Evolutionary conservation across 75 land plant species (phyloP).

Genomic region (Cupressus sempervirens): DNA sequence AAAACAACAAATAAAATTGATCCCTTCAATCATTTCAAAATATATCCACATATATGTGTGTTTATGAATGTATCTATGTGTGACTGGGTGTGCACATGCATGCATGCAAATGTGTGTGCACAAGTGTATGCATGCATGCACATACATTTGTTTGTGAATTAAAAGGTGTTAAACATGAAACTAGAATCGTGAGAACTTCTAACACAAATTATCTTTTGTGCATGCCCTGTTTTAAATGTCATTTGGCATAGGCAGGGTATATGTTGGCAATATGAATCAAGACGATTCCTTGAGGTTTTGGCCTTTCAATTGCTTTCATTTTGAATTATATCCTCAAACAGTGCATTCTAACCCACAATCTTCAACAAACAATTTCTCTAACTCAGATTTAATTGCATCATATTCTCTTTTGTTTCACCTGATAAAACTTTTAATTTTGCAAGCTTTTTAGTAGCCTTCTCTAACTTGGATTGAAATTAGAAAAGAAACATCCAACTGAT

Average conservation of each 20-base stretch:
- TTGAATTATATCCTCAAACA: conserved; percentile 59
- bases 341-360: conserved; percentile 39
- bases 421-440: conserved; percentile 11
- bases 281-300: conserved; percentile 46
- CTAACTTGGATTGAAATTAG: background rate
- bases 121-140: too few relatives aligned
- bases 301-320: conserved; percentile 55
- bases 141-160: background rate
- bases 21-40: background rate
- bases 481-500: too few relatives aligned
- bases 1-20: background rate
- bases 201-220: background rate
- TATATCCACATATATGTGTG: too few relatives aligned
- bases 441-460: conserved; percentile 17
- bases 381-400: conserved; percentile 67
- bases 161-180: background rate
- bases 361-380: conserved; percentile 79
- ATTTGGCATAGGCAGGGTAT: too few relatives aligned
- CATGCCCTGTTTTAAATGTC: background rate
- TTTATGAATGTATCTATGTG: too few relatives aligned
- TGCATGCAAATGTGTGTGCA: too few relatives aligned
- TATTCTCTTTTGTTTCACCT: conserved; percentile 42
- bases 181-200: background rate
- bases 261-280: too few relatives aligned
- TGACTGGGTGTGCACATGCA: too few relatives aligned